Evolutionary conservation across 1,139 yeast species (phyloP), one percentile per base, ranked within the genome.

Genomic region (Lodderomyces oxycetoniae): DNA sequence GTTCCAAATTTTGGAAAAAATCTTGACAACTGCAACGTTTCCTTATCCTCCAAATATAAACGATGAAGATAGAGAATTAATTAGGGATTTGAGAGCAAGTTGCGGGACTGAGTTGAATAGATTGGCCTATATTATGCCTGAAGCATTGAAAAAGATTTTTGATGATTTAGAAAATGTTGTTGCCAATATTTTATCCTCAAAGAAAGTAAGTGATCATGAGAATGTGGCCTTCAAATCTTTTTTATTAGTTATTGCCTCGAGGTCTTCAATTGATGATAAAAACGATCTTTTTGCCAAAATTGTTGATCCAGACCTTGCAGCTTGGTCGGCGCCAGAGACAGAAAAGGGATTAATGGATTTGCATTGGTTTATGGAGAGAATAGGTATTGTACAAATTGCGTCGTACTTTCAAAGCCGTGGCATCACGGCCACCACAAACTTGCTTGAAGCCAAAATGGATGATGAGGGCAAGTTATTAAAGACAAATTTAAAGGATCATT

Each of bases 361-460:
- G 34, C 95, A 87, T 44, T 89, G 97, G 96, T 93, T 93, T 49
- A 89, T 91, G 96, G 97, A 89, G 57, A 74, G 97, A 48, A 73
- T 93, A 37, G 98, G 98, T 3, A 86, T 93, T 35, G 97, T 88
- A 3, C 79, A 79, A 53, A 91, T 93, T 50, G 95, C 96, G 0
- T 83, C 84, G 37, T 93, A 93, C 52, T 89, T 93, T 59, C 80
- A 81, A 44, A 73, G 77, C 11, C 70, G 97, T 45, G 87, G 86
- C 5, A 91, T 89, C 19, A 73, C 85, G 1, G 87, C 89, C 2
- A 61, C 69, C 17, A 82, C 95, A 1, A 79, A 89, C 53, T 61
- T 93, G 36, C 58, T 89, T 34, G 74, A 77, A 33, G 83, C 93
- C 0, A 71, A 76, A 36, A 89, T 93, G 85, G 98, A 93, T 59